Evolutionary conservation across 2,329 filamentous ascomycete genomes (phyloP).

Genomic region (Fusarium duplospermum): DNA sequence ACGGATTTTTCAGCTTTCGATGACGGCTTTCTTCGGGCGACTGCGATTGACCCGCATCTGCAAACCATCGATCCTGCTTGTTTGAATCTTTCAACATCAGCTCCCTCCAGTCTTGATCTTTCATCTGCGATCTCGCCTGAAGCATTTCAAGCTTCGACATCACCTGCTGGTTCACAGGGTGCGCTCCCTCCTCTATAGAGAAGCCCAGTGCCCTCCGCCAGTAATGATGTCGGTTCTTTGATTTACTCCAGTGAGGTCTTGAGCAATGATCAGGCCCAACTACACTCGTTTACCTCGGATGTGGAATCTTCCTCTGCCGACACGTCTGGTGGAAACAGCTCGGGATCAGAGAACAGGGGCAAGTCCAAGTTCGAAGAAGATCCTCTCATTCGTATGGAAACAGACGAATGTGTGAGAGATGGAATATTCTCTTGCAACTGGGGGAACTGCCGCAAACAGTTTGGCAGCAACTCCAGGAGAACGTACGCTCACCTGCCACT

Average conservation of each 20-base stretch:
- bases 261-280: not conserved
- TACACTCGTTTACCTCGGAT: conserved; percentile 3
- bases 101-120: not conserved
- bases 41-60: conserved; percentile 5
- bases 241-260: not conserved
- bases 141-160: not conserved
- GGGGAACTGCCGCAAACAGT: conserved; percentile 10
- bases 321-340: not conserved
- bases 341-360: conserved; percentile 1
- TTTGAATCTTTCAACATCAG: not conserved
- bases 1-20: not conserved
- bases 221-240: not conserved
- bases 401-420: conserved; percentile 26
- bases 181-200: conserved; percentile 29
- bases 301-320: not conserved
- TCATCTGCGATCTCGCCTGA: not conserved
- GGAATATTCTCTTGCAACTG: conserved; percentile 28
- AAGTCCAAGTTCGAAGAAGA: conserved; percentile 21
- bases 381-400: conserved; percentile 18
- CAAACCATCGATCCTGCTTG: not conserved
- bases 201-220: not conserved
- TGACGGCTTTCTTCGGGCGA: not conserved
- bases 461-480: conserved; percentile 10
- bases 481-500: conserved; percentile 11
- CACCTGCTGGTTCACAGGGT: conserved; percentile 7